Base-by-base conservation (phyloP, 192 early-diverging fungal genomes). In the Coemansia sp. region DNA sequence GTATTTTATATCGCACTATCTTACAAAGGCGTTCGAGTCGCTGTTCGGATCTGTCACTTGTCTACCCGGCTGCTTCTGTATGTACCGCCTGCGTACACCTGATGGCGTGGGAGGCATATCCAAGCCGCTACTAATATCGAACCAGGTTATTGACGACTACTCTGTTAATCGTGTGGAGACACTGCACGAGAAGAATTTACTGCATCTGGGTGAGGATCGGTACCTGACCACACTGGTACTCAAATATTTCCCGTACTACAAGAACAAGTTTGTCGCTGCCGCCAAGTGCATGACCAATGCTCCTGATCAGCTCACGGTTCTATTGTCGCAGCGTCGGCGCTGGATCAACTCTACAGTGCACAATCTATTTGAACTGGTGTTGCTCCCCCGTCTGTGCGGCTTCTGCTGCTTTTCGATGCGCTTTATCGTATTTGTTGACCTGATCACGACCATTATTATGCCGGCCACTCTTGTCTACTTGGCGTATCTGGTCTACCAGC, bases 291-390 rank as follows among this genome's bases (percentile, higher is more conserved):
- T 86, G 75, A 99, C 97, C 36, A 91, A 87, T 52, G 97, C 93
- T 8, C 97, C 97, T 5, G 97, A 98, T 69, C 87, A 88, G 66
- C 96, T 94, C 90, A 82, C 87, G 56, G 89, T 99, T 31, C 78
- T 99, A 55, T 76, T 99, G 25, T 99, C 97, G 5, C 97, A 99
- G 78, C 91, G 97, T 63, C 94, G 97, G 82, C 92, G 97, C 68
- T 99, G 97, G 97, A 99, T 99, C 72, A 99, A 99, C 85, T 97
- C 95, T 42, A 99, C 97, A 4, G 92, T 99, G 7, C 97, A 99
- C 86, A 99, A 99, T 74, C 84, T 98, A 72, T 88, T 97, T 70
- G 97, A 99, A 76, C 84, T 99, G 50, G 76, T 95, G 27, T 85
- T 94, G 68, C 83, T 99, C 65, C 91, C 91, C 21, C 93, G 95